Evolutionary conservation across 805 yeast genomes (phyloP).

Genomic region (Kuraishia cidri): DNA sequence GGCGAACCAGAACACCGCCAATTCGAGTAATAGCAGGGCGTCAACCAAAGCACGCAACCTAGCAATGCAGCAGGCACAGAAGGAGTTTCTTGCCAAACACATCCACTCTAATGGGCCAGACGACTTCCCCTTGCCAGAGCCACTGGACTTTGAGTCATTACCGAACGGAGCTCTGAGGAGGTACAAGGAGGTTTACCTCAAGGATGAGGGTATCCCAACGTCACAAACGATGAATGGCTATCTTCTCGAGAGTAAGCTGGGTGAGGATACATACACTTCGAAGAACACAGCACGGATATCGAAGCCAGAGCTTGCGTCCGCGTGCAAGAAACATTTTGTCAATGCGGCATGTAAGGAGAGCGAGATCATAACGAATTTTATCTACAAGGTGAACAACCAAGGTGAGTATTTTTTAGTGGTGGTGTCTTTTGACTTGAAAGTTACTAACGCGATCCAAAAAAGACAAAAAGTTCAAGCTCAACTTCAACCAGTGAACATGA

Average conservation of each 20-base stretch:
- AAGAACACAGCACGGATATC: conserved; percentile 31
- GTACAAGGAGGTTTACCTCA: conserved; percentile 48
- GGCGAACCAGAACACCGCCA: conserved; percentile 14
- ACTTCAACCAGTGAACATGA: conserved; percentile 4
- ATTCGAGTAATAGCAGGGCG: conserved; percentile 21
- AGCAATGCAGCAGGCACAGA: conserved; percentile 61
- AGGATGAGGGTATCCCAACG: conserved; percentile 39
- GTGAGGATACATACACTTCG: conserved; percentile 51
- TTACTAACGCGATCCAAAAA: conserved; percentile 2
- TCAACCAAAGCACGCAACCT: conserved; percentile 54
- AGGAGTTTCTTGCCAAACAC: conserved; percentile 57
- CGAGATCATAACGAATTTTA: conserved; percentile 80
- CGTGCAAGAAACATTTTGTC: conserved; percentile 62
- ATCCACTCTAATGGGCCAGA: conserved; percentile 69
- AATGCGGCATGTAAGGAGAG: conserved; percentile 55
- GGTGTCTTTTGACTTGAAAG: too few relatives aligned
- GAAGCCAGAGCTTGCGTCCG: conserved; percentile 50
- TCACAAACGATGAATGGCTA: conserved; percentile 64
- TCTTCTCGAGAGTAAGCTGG: conserved; percentile 61
- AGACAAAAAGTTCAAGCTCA: conserved; percentile 27
- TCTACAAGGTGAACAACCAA: conserved; percentile 77
- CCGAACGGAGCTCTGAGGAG: conserved; percentile 57
- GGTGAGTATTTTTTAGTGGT: conserved; percentile 15
- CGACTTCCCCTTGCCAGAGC: conserved; percentile 39
- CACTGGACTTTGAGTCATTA: conserved; percentile 61